Conservation (phyloP, 306 rosid genomes). For the Neltuma alba region DNA sequence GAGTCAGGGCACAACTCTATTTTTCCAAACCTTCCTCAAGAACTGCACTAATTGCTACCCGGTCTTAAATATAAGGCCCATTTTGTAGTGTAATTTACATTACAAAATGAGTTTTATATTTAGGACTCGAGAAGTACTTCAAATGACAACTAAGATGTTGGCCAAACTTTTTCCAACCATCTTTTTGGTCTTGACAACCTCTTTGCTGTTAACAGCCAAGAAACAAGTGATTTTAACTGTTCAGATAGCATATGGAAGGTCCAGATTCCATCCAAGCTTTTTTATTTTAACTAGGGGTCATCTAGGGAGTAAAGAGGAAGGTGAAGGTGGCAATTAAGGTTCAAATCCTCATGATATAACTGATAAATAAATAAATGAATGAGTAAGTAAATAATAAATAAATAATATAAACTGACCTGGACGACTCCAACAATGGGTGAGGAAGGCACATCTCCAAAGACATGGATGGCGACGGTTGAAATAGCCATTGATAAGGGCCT, state of each 20-base stretch:
- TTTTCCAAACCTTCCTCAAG: too few species aligned
- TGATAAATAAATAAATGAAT: not conserved
- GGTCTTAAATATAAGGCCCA: too few species aligned
- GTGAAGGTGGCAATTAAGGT: not conserved
- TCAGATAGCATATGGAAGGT: not conserved
- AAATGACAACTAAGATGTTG: too few species aligned
- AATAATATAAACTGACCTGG: constrained; percentile 53
- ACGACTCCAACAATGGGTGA: constrained; percentile 85
- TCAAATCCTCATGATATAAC: not conserved
- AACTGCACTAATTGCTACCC: too few species aligned
- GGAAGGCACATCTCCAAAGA: constrained; percentile 94
- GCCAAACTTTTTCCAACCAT: too few species aligned
- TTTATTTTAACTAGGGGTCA: not conserved
- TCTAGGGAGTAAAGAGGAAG: not conserved
- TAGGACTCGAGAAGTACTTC: too few species aligned
- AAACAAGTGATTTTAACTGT: not conserved
- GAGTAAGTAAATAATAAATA: not conserved
- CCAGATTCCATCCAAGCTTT: too few species aligned
- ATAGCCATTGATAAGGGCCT: constrained; percentile 94
- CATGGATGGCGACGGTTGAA: constrained; percentile 83
- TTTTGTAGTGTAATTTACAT: too few species aligned
- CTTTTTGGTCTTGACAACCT: not conserved
- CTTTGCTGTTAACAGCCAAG: not conserved
- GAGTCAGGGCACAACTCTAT: too few species aligned
- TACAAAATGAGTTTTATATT: too few species aligned